Evolutionary conservation across 179 eudicot genomes (phyloP), one percentile per base, ranked within the genome.

Genomic region (Nepenthes alata): DNA sequence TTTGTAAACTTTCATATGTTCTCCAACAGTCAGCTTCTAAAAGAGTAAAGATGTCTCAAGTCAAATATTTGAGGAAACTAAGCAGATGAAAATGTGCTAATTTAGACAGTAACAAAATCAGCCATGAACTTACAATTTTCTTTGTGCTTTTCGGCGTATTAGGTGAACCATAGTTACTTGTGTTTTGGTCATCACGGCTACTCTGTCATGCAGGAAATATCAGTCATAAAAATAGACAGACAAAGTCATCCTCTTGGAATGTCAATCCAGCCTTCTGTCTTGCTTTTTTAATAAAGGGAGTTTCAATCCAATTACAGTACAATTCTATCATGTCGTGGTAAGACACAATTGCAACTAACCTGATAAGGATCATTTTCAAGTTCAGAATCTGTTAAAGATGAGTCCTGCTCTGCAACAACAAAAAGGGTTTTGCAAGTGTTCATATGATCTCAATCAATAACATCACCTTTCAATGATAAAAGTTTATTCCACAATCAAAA

Each of bases 1-100:
- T 78, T 82, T 84, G 65, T 93, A 89, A 38, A 80, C 75, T 68
- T 75, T 75, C 81, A 82, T 83, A 57, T 89, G 88, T 63, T 76
- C 77, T 14, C 66, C 80, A 60, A 78, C 86, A 55, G 97, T 86
- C 81, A 78, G 79, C 78, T 85, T 78, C 66, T 63, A 51, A 25
- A 57, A 45, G 47, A 45, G 71, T 4, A 59, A 15, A 68, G 58
- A 68, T 47, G 51, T 58, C 37, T 16, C 44, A 14, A 58, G 69
- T 62, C 37, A 10, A 35, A 49, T 50, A 4, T 16, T 37, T 9
- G 9, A 64, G 36, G 59, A 52, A 12, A 49, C 52, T 53, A 37
- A 37, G 9, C 16, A 64, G 11, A 38, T 59, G 14, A 15, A 41
- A 3, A 41, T 53, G 3, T 53, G 53, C 5, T 38, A 5, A 37